These are phyloP conservation scores for Oidium heveae DNA, from an alignment of 2,329 filamentous ascomycete species.

Conservation along the genomic window DNA sequence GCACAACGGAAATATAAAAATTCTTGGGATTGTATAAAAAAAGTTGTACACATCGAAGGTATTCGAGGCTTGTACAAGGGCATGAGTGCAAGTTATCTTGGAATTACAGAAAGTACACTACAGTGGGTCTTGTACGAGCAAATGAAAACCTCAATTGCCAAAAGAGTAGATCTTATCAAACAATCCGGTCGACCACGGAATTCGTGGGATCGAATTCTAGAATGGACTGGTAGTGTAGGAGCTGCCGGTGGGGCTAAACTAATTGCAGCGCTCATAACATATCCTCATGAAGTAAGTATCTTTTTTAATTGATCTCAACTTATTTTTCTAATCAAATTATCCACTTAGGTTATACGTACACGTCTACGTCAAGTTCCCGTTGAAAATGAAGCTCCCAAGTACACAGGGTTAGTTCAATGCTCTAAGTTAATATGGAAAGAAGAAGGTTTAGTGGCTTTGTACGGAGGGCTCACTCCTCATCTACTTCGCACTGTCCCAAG, in stretches of 20 bases:
- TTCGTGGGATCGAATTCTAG: slow-evolving; percentile 47
- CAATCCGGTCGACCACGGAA: slow-evolving; percentile 35
- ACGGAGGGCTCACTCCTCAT: slow-evolving; percentile 78
- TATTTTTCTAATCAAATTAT: too few relatives aligned
- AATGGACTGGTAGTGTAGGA: slow-evolving; percentile 54
- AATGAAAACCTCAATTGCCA: slow-evolving; percentile 51
- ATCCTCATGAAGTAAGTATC: slow-evolving; percentile 59
- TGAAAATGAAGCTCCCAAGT: slow-evolving; percentile 48
- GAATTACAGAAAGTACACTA: slow-evolving; percentile 68
- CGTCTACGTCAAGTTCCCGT: slow-evolving; percentile 64
- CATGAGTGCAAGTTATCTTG: slow-evolving; percentile 74
- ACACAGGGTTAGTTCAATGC: slow-evolving; percentile 70
- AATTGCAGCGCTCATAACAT: slow-evolving; percentile 59
- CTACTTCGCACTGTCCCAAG: slow-evolving; percentile 76
- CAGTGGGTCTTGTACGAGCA: slow-evolving; percentile 93
- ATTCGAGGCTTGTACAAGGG: slow-evolving; percentile 67
- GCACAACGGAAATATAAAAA: slow-evolving; percentile 53
- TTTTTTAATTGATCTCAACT: background rate
- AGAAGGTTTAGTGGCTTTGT: slow-evolving; percentile 64
- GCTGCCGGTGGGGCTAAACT: slow-evolving; percentile 71
- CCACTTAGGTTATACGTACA: slow-evolving; percentile 45
- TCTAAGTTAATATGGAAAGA: slow-evolving; percentile 73
- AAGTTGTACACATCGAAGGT: slow-evolving; percentile 62
- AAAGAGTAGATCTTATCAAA: slow-evolving; percentile 31
- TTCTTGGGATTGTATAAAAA: slow-evolving; percentile 63